Evolutionary conservation across 805 yeast genomes (phyloP).

Genomic region (Huiozyma naganishii): DNA sequence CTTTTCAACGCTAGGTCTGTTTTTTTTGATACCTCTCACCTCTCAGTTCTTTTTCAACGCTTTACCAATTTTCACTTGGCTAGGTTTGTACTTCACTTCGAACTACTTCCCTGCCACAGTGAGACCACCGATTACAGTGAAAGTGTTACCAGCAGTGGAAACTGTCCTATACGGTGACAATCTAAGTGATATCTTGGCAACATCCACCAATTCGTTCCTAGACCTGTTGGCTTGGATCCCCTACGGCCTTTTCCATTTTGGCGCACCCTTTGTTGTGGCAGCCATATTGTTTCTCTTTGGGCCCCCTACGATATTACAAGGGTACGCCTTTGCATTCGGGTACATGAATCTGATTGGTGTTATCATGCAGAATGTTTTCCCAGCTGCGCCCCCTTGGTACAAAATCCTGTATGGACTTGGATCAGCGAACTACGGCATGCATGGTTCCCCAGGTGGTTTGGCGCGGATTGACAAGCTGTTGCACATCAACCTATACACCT

Average conservation of each 20-base stretch:
- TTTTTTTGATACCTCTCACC: slow-evolving; percentile 61
- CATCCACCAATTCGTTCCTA: slow-evolving; percentile 49
- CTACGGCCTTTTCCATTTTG: slow-evolving; percentile 82
- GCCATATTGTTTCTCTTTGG: slow-evolving; percentile 71
- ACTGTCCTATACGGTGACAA: slow-evolving; percentile 88
- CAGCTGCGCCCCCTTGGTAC: slow-evolving; percentile 98
- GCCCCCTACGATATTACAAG: slow-evolving; percentile 77
- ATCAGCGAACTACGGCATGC: slow-evolving; percentile 86
- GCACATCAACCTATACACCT: slow-evolving; percentile 74
- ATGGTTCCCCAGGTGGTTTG: slow-evolving; percentile 92
- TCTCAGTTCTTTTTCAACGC: slow-evolving; percentile 78
- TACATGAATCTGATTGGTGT: slow-evolving; percentile 88
- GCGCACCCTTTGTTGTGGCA: slow-evolving; percentile 84
- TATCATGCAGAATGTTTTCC: slow-evolving; percentile 66
- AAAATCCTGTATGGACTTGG: slow-evolving; percentile 71
- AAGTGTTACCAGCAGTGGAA: slow-evolving; percentile 83
- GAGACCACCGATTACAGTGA: slow-evolving; percentile 84
- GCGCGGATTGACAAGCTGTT: slow-evolving; percentile 73
- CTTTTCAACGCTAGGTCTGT: slow-evolving; percentile 31
- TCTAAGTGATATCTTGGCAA: slow-evolving; percentile 71
- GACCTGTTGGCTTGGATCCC: slow-evolving; percentile 95
- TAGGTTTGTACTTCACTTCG: slow-evolving; percentile 68
- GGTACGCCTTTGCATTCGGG: slow-evolving; percentile 89
- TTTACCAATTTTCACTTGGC: slow-evolving; percentile 78
- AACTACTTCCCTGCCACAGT: slow-evolving; percentile 59